These are phyloP conservation scores for Rusavskia elegans DNA, from an alignment of 495 filamentous ascomycete species.

Conservation along the genomic window DNA sequence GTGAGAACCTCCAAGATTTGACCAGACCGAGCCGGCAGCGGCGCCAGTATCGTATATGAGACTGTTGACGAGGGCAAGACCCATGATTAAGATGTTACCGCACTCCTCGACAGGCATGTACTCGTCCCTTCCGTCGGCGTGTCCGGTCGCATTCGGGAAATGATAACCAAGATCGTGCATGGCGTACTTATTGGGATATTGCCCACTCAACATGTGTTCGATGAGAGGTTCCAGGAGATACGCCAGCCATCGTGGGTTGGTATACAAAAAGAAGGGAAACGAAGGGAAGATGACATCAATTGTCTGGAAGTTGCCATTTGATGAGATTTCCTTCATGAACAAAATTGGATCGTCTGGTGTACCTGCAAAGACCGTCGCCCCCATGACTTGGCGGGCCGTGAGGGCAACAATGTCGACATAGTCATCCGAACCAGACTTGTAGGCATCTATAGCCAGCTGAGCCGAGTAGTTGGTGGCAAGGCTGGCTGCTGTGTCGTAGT, in stretches of 20 bases:
- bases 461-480: slow-evolving; percentile 65
- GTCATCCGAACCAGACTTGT: slow-evolving; percentile 42
- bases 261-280: slow-evolving; percentile 91
- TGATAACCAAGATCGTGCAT: slow-evolving; percentile 85
- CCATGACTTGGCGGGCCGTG: slow-evolving; percentile 81
- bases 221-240: slow-evolving; percentile 81
- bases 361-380: slow-evolving; percentile 76
- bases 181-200: slow-evolving; percentile 81
- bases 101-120: slow-evolving; percentile 98
- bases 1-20: slow-evolving; percentile 15
- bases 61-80: slow-evolving; percentile 68
- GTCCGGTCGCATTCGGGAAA: slow-evolving; percentile 87
- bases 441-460: slow-evolving; percentile 62
- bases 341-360: slow-evolving; percentile 71
- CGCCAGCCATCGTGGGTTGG: slow-evolving; percentile 80
- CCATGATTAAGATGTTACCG: slow-evolving; percentile 94
- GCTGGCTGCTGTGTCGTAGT: slow-evolving; percentile 43
- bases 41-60: slow-evolving; percentile 50
- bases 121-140: slow-evolving; percentile 75
- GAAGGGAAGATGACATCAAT: slow-evolving; percentile 95
- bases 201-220: slow-evolving; percentile 79
- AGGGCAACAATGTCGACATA: slow-evolving; percentile 82
- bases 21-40: slow-evolving; percentile 35
- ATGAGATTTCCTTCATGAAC: slow-evolving; percentile 92
- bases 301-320: slow-evolving; percentile 87